Evolutionary conservation across 495 filamentous ascomycete species (phyloP).

Genomic region (Penicillium ochrochloron): DNA sequence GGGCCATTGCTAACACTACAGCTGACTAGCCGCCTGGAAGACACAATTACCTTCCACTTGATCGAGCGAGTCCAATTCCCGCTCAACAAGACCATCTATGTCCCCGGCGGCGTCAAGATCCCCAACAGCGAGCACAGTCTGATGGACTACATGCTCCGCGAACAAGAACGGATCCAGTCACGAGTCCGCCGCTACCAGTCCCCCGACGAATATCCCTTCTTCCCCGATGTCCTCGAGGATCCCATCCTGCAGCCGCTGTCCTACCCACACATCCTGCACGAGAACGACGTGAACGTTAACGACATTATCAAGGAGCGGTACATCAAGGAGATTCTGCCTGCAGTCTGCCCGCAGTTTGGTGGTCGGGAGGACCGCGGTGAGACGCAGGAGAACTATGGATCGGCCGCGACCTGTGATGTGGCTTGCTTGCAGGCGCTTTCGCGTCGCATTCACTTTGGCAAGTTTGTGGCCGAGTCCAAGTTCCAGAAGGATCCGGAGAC

Average conservation of each 20-base stretch:
- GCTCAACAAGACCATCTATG: constrained; percentile 86
- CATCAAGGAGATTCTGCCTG: constrained; percentile 79
- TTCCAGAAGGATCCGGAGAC: constrained; percentile 80
- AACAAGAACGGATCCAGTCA: constrained; percentile 92
- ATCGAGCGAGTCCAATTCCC: constrained; percentile 99
- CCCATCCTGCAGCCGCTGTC: constrained; percentile 85
- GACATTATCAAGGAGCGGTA: constrained; percentile 83
- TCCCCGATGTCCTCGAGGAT: constrained; percentile 76
- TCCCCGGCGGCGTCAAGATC: constrained; percentile 76
- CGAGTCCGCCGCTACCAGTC: constrained; percentile 92
- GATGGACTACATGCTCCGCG: constrained; percentile 88
- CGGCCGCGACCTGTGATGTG: constrained; percentile 89
- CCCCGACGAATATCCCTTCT: constrained; percentile 98
- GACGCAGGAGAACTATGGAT: constrained; percentile 93
- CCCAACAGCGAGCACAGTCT: constrained; percentile 76
- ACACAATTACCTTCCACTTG: constrained; percentile 97
- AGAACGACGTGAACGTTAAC: constrained; percentile 92
- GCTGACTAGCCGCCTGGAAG: constrained; percentile 81
- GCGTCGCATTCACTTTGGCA: constrained; percentile 94
- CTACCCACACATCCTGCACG: constrained; percentile 91
- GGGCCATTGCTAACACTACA: constrained; percentile 13
- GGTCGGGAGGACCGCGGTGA: constrained; percentile 79
- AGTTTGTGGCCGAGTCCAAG: constrained; percentile 99
- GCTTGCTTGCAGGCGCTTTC: constrained; percentile 89
- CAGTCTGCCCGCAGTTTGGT: constrained; percentile 72